Base-by-base conservation (phyloP, 257 asterid genomes). In the Ballota nigra region DNA sequence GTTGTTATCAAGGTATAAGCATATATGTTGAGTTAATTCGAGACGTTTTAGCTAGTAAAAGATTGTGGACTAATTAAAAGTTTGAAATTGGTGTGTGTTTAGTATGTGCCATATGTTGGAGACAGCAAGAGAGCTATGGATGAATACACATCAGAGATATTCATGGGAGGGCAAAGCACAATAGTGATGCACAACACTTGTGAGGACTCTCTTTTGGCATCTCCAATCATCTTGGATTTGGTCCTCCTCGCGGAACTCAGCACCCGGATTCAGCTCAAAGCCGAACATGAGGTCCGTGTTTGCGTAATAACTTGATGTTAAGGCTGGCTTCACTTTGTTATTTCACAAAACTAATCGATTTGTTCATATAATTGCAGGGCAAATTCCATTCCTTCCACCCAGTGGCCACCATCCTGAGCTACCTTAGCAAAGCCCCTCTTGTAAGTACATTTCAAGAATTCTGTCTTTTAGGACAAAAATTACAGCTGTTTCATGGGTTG, bases 61-160 rank as follows among this genome's bases (percentile, higher is more conserved):
- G 45, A 9, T 1, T 0, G 45, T 1, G 12, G 2, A 10, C 2
- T 13, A n/a, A n/a, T n/a, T 13, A n/a, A 4, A 16, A 45, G 40
- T 7, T 52, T 57, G 23, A 36, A 9, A 6, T 67, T 3, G 12
- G 63, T 66, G 11, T 66, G 15, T 71, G 71, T 51, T n/a, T n/a
- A 93, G 99, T 92, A 95, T 61, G 98, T 95, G 68, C 99, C 99
- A 5, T 91, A 95, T 6, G 98, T 95, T 55, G 99, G 96, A 62
- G 99, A 95, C 62, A 95, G 99, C 88, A 95, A 95, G 81, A 85
- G 99, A 69, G 99, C 99, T 0, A 95, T 95, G 99, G 99, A 95
- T 26, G 99, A 91, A 81, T 95, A 95, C 91, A 95, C 92, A 0
- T 95, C 99, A 3, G 99, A 95, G 88, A 95, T 95, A 66, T 95